These are phyloP conservation scores for Hyphochytrium catenoides DNA, from an alignment of 352 stramenopile species.

Conservation along the genomic window DNA sequence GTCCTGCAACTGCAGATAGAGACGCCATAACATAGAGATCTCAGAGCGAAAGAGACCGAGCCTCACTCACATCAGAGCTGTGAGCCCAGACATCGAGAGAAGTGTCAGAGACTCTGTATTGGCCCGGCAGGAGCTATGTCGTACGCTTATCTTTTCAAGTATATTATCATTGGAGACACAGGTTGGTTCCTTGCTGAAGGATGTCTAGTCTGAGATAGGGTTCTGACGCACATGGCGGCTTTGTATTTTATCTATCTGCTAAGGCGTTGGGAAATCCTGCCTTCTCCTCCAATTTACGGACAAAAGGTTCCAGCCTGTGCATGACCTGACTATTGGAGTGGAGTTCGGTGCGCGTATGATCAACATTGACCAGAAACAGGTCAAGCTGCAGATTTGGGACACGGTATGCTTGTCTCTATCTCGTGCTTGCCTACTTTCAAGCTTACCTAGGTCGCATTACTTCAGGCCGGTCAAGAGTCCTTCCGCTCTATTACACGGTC, in stretches of 20 bases:
- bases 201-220: background rate
- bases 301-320: constrained; percentile 97
- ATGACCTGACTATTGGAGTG: constrained; percentile 97
- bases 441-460: constrained; percentile 5
- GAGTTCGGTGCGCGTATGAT: constrained; percentile 99
- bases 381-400: constrained; percentile 96
- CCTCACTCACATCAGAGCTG: too few relatives aligned
- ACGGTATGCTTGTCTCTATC: constrained; percentile 25
- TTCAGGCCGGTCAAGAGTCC: constrained; percentile 89
- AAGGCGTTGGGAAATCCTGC: constrained; percentile 98
- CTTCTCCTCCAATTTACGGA: constrained; percentile 99
- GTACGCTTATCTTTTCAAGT: constrained; percentile 90
- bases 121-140: too few relatives aligned
- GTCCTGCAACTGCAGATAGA: too few relatives aligned
- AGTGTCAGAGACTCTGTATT: too few relatives aligned
- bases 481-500: constrained; percentile 98
- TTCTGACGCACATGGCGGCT: too few relatives aligned
- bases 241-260: background rate
- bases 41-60: too few relatives aligned
- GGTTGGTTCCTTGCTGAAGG: constrained; percentile 18
- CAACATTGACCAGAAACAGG: constrained; percentile 91
- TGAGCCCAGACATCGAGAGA: too few relatives aligned
- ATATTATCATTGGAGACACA: constrained; percentile 98
- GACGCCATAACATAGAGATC: too few relatives aligned
- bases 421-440: constrained; percentile 1